Evolutionary conservation across 192 early-diverging fungal genomes (phyloP).

Genomic region (Entophlyctis luteolus): DNA sequence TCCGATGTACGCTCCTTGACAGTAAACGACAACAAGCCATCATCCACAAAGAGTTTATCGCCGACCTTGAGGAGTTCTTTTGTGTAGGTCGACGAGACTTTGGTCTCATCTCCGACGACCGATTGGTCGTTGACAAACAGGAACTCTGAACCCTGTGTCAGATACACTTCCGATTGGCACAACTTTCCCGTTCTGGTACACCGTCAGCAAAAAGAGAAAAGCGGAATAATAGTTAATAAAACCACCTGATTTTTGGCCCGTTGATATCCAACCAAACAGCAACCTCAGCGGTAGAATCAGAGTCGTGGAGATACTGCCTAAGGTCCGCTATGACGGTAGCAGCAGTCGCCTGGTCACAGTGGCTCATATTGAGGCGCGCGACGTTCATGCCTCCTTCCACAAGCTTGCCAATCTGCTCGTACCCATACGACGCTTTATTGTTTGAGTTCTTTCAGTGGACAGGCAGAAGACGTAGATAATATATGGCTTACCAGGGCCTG

Average conservation of each 20-base stretch:
- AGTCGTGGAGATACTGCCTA: slow-evolving; percentile 34
- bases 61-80: slow-evolving; percentile 54
- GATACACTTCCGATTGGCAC: slow-evolving; percentile 38
- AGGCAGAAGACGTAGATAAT: not conserved
- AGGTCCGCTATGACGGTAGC: slow-evolving; percentile 46
- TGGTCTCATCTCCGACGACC: slow-evolving; percentile 49
- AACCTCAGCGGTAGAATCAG: slow-evolving; percentile 39
- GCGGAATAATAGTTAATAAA: not conserved
- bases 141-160: slow-evolving; percentile 52
- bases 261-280: slow-evolving; percentile 60
- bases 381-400: slow-evolving; percentile 55
- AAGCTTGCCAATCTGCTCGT: slow-evolving; percentile 41
- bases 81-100: slow-evolving; percentile 52
- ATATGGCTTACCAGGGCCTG: not conserved
- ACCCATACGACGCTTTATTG: slow-evolving; percentile 38
- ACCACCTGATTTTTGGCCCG: slow-evolving; percentile 56
- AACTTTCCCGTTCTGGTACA: slow-evolving; percentile 47
- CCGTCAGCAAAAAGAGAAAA: not conserved
- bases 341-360: slow-evolving; percentile 55
- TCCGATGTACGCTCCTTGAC: slow-evolving; percentile 66
- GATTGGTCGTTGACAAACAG: slow-evolving; percentile 52
- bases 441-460: not conserved
- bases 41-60: slow-evolving; percentile 75
- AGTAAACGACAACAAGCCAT: slow-evolving; percentile 92
- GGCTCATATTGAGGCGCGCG: slow-evolving; percentile 52